Evolutionary conservation across 495 filamentous ascomycete species (phyloP), one percentile per base, ranked within the genome.

Genomic region (Neurospora sp.): DNA sequence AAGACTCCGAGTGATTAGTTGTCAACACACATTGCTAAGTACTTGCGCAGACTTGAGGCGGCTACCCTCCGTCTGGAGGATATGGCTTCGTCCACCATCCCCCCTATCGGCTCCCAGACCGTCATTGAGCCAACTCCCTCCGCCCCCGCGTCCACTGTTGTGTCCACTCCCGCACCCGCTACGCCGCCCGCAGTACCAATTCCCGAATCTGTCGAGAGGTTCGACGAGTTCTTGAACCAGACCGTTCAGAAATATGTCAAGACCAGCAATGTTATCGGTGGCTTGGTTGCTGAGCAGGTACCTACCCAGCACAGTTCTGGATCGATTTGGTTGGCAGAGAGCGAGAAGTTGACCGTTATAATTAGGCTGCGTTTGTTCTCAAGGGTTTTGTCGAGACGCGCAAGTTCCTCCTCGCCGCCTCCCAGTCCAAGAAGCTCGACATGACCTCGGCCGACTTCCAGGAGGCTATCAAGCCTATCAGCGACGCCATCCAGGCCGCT

Each of bases 11-110:
- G 53, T 18, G 22, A 65, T 35, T 65, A 65, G 53, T 65, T 35
- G 27, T 65, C 53, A 35, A 65, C 6, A 14, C 22, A 65, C 22
- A 18, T 65, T 65, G 27, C 78, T 81, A 75, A 83, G 78, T 53
- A 68, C 46, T 59, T 53, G 70, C n/a, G n/a, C 81, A 99, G 96
- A 85, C 92, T 99, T 75, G 96, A 99, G 87, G 96, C 96, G 79
- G 96, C 96, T 48, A 98, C 96, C 74, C 94, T 94, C 75, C 90
- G 96, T 73, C 88, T 99, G 73, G 96, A 99, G 85, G 96, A 99
- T 81, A 96, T 98, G 78, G 94, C 94, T 27, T 89, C 92, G 76
- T 89, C 91, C 37, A 85, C 92, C 69, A 86, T 86, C 76, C 71
- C 71, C 75, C 70, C 76, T 80, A 38, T 68, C 77, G 65, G 73